Evolutionary conservation across 169 alveolate species (phyloP).

Genomic region (Cryptosporidium ryanae): DNA sequence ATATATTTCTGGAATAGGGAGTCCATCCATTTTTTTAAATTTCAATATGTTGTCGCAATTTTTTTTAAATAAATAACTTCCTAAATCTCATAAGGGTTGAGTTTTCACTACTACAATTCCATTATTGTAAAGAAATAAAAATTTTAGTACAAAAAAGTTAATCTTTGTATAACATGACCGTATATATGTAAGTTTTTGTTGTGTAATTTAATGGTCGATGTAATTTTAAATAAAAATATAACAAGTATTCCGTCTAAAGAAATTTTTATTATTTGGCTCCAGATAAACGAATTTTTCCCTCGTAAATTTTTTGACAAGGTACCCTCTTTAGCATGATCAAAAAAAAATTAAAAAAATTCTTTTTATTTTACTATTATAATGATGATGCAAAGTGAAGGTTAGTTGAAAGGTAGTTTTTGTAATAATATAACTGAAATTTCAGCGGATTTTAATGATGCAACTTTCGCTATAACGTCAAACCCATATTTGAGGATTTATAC

Average conservation of each 20-base stretch:
- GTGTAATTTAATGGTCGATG: no score
- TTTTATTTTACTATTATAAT: background rate
- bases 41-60: background rate
- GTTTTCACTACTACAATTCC: background rate
- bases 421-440: background rate
- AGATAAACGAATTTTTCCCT: conserved; percentile 59
- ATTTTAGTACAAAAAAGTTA: background rate
- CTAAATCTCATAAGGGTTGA: background rate
- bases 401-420: background rate
- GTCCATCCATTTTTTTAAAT: conserved; percentile 25
- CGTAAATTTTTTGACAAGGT: conserved; percentile 9
- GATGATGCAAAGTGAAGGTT: conserved; percentile 75
- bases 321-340: background rate
- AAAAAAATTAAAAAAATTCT: background rate
- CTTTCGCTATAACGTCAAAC: conserved; percentile 42
- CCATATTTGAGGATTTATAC: conserved; percentile 45
- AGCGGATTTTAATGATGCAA: conserved; percentile 33
- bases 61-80: background rate
- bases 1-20: conserved; percentile 68
- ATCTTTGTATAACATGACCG: no score
- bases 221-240: background rate
- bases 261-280: conserved; percentile 52
- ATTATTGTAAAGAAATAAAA: background rate
- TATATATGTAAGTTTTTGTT: no score
- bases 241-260: conserved; percentile 22